phyloP scores from a whole-genome alignment of 108 stramenopile genomes.

The Cyclotella sp. region DNA sequence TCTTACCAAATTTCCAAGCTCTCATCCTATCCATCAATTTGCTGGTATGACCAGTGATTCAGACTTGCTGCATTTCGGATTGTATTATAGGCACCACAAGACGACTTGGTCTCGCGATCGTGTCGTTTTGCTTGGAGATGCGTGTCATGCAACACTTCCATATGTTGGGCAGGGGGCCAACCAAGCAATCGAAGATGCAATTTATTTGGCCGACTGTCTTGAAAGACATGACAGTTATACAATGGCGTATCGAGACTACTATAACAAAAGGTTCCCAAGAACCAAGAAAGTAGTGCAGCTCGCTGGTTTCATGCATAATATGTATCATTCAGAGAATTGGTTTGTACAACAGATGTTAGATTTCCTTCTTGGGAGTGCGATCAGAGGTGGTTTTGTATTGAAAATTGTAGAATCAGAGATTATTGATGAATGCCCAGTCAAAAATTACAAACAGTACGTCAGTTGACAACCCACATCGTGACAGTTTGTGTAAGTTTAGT shows the following conservation, averaged over 20 bases:
- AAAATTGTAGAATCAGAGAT: conserved; percentile 30
- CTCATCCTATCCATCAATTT: conserved; percentile 38
- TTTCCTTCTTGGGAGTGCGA: conserved; percentile 23
- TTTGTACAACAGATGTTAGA: conserved; percentile 24
- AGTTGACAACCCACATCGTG: background rate
- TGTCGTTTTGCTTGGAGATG: conserved; percentile 33
- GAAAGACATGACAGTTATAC: conserved; percentile 19
- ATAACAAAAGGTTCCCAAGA: conserved; percentile 28
- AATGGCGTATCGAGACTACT: conserved; percentile 26
- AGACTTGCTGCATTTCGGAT: conserved; percentile 40
- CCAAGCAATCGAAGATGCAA: conserved; percentile 42
- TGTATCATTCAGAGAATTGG: conserved; percentile 44
- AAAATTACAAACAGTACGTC: conserved; percentile 8
- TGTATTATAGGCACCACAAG: conserved; percentile 32
- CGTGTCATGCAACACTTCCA: conserved; percentile 35
- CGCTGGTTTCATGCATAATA: conserved; percentile 33
- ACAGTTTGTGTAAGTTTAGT: background rate
- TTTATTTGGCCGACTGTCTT: conserved; percentile 38
- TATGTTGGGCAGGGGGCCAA: conserved; percentile 46
- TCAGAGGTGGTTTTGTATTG: conserved; percentile 28
- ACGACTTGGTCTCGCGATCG: conserved; percentile 30
- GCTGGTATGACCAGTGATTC: conserved; percentile 13
- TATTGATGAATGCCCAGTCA: conserved; percentile 35
- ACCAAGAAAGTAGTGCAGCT: conserved; percentile 30
- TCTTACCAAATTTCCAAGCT: conserved; percentile 13